Evolutionary conservation across 116 monocot genomes (phyloP).

Genomic region (Zostera marina): DNA sequence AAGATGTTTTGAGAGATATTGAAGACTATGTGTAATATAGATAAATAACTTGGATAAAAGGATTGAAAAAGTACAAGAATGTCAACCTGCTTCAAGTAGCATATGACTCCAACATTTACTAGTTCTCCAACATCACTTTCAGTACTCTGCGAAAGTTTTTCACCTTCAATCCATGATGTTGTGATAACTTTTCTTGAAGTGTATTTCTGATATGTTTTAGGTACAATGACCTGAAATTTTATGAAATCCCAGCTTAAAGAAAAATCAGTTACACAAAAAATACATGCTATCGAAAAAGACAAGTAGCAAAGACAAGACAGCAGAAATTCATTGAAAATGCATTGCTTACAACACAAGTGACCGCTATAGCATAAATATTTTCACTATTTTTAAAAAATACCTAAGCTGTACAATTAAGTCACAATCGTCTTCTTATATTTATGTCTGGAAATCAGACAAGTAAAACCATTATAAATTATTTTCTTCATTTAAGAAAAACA

Average conservation of each 20-base stretch:
- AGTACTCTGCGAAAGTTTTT: constrained; percentile 94
- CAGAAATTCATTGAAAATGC: no score
- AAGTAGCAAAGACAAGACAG: neutral
- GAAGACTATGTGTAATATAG: no score
- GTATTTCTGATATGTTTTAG: constrained; percentile 83
- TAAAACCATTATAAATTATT: no score
- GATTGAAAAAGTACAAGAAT: neutral
- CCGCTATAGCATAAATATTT: no score
- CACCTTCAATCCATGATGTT: constrained; percentile 89
- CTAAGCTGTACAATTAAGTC: no score
- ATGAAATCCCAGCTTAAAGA: neutral
- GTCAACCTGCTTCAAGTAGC: constrained; percentile 95
- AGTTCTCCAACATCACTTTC: constrained; percentile 93
- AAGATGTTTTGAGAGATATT: no score
- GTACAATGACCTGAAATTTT: constrained; percentile 67
- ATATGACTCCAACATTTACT: constrained; percentile 97
- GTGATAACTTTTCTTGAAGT: constrained; percentile 98
- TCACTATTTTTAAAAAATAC: no score
- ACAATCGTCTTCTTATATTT: no score
- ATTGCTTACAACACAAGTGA: no score
- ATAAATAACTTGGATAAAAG: neutral
- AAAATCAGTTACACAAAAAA: neutral
- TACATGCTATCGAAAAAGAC: neutral
- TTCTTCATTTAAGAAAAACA: no score
- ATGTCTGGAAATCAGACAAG: no score